A percentile compares a stretch with the other conserved stretches of the same genome.
Evolutionary conservation across 108 stramenopile species (phyloP).

Genomic region (Epithemia pelagica): DNA sequence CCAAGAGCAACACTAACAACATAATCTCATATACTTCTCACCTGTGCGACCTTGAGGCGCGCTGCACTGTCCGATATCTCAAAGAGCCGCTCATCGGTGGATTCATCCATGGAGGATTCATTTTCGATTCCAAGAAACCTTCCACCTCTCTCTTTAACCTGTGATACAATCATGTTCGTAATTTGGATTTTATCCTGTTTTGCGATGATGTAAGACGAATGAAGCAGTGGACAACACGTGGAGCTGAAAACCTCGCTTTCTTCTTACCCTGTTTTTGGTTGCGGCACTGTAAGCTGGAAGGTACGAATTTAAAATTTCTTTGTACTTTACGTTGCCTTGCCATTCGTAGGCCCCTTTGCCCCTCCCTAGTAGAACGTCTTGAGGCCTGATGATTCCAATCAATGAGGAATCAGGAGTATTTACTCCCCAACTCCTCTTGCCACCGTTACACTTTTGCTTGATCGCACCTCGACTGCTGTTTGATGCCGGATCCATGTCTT

Average conservation of each 20-base stretch:
- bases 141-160: background rate
- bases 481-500: too few species aligned
- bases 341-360: background rate
- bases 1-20: too few species aligned
- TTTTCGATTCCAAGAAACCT: background rate
- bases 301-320: background rate
- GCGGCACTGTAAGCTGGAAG: background rate
- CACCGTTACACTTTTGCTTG: too few species aligned
- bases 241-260: too few species aligned
- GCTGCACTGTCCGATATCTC: background rate
- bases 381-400: background rate
- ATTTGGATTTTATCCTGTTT: constrained; percentile 1
- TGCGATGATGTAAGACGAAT: too few species aligned
- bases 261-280: constrained; percentile 1
- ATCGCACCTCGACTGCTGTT: too few species aligned
- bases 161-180: background rate
- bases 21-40: background rate
- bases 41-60: background rate
- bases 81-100: background rate
- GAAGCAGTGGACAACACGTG: too few species aligned
- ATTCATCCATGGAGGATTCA: background rate
- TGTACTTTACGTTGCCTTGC: background rate
- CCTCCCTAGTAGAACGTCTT: background rate
- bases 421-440: too few species aligned
- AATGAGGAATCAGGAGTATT: background rate